Conservation (phyloP, 2,329 filamentous ascomycete species). For the Hirsutella minnesotensis region DNA sequence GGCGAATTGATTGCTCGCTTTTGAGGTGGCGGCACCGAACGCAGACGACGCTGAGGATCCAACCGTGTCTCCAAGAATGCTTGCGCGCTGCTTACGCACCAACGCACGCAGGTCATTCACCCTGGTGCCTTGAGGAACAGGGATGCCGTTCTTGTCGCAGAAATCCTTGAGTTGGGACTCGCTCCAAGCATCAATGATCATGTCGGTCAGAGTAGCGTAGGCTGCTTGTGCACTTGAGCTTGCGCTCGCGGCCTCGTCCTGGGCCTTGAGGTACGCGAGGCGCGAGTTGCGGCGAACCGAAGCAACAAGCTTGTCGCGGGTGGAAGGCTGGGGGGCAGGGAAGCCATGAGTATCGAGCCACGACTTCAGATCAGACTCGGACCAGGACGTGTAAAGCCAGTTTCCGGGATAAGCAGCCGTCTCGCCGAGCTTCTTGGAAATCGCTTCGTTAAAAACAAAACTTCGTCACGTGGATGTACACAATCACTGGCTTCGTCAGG, state of each 20-base stretch:
- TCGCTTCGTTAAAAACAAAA: too few species aligned
- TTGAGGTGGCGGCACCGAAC: constrained; percentile 62
- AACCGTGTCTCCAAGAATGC: constrained; percentile 55
- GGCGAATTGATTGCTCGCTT: constrained; percentile 64
- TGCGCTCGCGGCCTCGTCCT: constrained; percentile 47
- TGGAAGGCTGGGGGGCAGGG: constrained; percentile 71
- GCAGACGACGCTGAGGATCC: constrained; percentile 44
- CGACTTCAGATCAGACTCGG: constrained; percentile 83
- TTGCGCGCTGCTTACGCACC: constrained; percentile 74
- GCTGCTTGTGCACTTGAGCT: constrained; percentile 56
- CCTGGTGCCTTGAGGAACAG: constrained; percentile 82
- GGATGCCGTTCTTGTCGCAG: constrained; percentile 78
- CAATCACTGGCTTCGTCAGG: too few species aligned
- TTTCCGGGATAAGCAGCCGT: constrained; percentile 80
- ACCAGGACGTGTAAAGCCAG: constrained; percentile 88
- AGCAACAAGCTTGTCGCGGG: constrained; percentile 79
- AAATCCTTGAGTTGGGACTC: constrained; percentile 86
- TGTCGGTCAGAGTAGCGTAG: constrained; percentile 66
- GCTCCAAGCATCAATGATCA: constrained; percentile 80
- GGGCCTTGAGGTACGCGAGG: constrained; percentile 58
- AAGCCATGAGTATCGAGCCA: constrained; percentile 87
- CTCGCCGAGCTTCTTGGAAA: constrained; percentile 64
- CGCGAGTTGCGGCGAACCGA: constrained; percentile 84
- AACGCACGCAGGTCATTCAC: constrained; percentile 81
- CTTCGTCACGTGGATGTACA: too few species aligned